phyloP scores from a whole-genome alignment of 371 early-diverging fungal genomes.

The Dichotomocladium elegans region DNA sequence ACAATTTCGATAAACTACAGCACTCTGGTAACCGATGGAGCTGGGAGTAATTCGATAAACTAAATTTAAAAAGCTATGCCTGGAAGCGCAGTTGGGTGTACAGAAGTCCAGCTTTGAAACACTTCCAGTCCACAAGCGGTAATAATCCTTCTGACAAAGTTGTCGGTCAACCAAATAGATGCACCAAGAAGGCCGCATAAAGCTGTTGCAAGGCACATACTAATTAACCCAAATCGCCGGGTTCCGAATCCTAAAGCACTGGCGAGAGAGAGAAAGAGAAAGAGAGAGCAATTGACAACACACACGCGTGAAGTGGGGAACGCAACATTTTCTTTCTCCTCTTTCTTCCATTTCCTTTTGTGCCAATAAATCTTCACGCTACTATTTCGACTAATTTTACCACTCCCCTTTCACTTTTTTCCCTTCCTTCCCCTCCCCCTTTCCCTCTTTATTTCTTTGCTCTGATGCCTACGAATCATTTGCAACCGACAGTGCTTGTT shows the following conservation, averaged over 20 bases:
- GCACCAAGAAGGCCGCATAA: too few species aligned
- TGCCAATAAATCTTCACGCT: not conserved
- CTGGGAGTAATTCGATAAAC: too few species aligned
- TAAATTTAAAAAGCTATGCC: too few species aligned
- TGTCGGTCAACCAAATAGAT: constrained; percentile 6
- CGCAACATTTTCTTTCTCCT: not conserved
- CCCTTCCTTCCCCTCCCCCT: not conserved
- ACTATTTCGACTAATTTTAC: too few species aligned
- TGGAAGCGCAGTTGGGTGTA: too few species aligned
- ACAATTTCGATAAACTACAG: too few species aligned
- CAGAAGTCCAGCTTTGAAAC: not conserved
- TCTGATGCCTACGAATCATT: not conserved
- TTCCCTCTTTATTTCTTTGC: not conserved
- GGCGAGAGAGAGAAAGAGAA: not conserved
- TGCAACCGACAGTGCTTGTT: constrained; percentile 8
- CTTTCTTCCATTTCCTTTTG: not conserved
- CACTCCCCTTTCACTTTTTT: not conserved
- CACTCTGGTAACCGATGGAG: too few species aligned
- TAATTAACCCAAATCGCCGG: too few species aligned
- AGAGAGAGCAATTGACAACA: not conserved
- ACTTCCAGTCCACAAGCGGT: constrained; percentile 4
- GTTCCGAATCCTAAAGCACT: not conserved
- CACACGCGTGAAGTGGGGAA: too few species aligned
- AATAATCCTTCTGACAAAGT: constrained; percentile 5
- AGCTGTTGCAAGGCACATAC: too few species aligned